A percentile compares a stretch with the other conserved stretches of the same genome.
These are phyloP conservation scores for Isoetes engelmannii DNA, from an alignment of 83 land plant species.

Conservation along the genomic window DNA sequence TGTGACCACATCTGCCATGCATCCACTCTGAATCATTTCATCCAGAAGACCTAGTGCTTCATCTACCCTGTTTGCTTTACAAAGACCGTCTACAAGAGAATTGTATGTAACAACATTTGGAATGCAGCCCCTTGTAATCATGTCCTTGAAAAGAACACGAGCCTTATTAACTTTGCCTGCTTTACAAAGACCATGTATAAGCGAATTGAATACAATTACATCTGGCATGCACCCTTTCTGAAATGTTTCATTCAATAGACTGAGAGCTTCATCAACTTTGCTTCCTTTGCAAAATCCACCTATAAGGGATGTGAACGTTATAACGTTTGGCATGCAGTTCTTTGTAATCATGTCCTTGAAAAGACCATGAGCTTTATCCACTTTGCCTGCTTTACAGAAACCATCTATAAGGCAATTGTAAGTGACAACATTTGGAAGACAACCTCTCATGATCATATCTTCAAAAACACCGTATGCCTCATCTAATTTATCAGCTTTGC, in stretches of 20 bases:
- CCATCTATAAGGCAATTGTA: background rate
- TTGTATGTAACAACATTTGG: constrained; percentile 6
- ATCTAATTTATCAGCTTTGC: background rate
- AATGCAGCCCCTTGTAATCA: background rate
- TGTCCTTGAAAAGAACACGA: background rate
- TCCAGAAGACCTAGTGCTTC: background rate
- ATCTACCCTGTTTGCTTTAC: background rate
- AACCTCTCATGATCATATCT: background rate
- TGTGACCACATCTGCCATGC: constrained; percentile 1
- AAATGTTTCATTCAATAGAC: background rate
- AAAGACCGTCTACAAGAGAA: background rate
- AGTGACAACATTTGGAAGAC: background rate
- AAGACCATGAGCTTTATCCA: background rate
- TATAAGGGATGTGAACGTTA: background rate
- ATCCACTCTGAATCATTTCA: background rate
- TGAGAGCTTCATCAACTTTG: background rate
- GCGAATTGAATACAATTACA: constrained; percentile 1
- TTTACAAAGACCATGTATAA: constrained; percentile 2
- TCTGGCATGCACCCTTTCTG: background rate
- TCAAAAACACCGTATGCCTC: background rate
- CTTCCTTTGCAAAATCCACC: background rate
- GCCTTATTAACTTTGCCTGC: background rate
- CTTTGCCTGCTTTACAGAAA: constrained; percentile 2
- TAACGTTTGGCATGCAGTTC: background rate
- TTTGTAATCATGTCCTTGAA: background rate